phyloP scores from a whole-genome alignment of 495 filamentous ascomycete species.

The Talaromyces nanjingensis region DNA sequence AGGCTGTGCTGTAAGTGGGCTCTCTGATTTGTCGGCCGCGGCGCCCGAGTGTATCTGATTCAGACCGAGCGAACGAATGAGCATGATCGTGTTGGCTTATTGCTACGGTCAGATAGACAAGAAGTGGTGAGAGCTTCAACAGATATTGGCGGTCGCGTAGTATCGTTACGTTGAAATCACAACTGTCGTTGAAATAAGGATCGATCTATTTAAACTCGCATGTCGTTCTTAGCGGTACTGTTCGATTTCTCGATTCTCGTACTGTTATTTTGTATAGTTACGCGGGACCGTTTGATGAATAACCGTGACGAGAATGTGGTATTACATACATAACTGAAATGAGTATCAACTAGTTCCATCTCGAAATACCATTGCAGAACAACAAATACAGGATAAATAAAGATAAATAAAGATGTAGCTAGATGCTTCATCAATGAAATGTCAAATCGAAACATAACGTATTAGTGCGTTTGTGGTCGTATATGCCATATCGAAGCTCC shows the following conservation, averaged over 20 bases:
- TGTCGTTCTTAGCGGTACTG: slow-evolving; percentile 3
- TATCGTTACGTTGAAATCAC: not conserved
- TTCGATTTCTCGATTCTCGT: not conserved
- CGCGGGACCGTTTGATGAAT: slow-evolving; percentile 5
- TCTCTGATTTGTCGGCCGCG: slow-evolving; percentile 6
- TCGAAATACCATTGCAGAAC: slow-evolving; percentile 8
- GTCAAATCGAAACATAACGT: not conserved
- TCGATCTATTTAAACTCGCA: slow-evolving; percentile 2
- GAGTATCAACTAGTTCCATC: slow-evolving; percentile 7
- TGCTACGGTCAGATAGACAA: not conserved
- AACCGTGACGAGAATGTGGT: slow-evolving; percentile 9
- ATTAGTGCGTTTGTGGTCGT: not conserved
- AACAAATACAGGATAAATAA: slow-evolving; percentile 9
- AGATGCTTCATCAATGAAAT: not conserved
- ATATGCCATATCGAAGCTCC: not conserved
- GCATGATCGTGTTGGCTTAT: not conserved
- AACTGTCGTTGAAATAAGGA: slow-evolving; percentile 6
- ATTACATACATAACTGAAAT: slow-evolving; percentile 6
- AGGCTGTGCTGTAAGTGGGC: not conserved
- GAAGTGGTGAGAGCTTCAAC: not conserved
- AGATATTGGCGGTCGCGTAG: not conserved
- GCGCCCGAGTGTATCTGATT: not conserved
- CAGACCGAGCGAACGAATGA: not conserved
- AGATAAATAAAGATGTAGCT: slow-evolving; percentile 4
- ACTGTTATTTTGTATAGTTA: not conserved